A percentile compares a stretch with the other conserved stretches of the same genome.
These are phyloP conservation scores for Waitea zeae DNA, from an alignment of 1,284 basidiomycete genomes.

Conservation along the genomic window DNA sequence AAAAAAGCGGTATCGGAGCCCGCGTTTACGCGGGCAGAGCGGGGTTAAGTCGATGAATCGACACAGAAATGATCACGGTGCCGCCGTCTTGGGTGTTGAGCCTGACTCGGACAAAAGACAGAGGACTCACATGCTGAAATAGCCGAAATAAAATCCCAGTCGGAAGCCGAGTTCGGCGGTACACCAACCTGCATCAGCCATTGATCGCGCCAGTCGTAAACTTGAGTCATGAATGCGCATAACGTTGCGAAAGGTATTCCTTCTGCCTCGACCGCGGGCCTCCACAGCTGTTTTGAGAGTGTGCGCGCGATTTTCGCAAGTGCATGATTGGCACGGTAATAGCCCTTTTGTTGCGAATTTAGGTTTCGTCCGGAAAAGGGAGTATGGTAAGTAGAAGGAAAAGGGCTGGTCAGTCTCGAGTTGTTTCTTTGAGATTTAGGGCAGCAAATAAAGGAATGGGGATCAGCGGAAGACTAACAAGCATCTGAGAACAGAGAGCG, in stretches of 20 bases:
- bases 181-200: conserved; percentile 70
- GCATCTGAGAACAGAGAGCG: no score
- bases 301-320: conserved; percentile 65
- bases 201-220: conserved; percentile 60
- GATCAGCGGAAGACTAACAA: no score
- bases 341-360: conserved; percentile 37
- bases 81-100: no score
- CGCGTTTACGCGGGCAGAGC: no score
- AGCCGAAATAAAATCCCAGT: conserved; percentile 83
- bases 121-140: conserved; percentile 44
- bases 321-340: conserved; percentile 63
- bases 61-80: not conserved
- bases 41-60: no score
- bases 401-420: no score
- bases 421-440: no score
- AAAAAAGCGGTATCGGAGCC: no score
- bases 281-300: conserved; percentile 67
- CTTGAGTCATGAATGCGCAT: conserved; percentile 35
- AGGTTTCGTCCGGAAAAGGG: conserved; percentile 3
- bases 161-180: conserved; percentile 63
- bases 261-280: conserved; percentile 50
- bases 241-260: conserved; percentile 61
- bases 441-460: no score
- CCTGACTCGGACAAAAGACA: not conserved
- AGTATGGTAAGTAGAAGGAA: conserved; percentile 4